These are phyloP conservation scores for Nicotiana otophora DNA, from an alignment of 257 asterid species.

Conservation along the genomic window DNA sequence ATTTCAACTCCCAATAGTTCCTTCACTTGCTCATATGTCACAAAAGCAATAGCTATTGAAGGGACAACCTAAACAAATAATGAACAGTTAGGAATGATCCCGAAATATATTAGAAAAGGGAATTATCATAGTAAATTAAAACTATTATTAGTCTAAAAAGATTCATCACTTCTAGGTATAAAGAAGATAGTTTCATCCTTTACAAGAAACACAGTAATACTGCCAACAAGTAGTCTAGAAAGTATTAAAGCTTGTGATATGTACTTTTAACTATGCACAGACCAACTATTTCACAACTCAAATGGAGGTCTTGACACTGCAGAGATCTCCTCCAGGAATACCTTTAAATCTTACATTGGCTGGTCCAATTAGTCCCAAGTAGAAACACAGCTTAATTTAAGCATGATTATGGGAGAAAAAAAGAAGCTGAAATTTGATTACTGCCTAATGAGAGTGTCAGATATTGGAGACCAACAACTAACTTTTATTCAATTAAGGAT, in stretches of 20 bases:
- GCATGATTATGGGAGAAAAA: neutral
- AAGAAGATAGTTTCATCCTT: neutral
- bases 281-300: neutral
- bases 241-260: neutral
- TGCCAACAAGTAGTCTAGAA: neutral
- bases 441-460: neutral
- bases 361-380: neutral
- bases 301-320: neutral
- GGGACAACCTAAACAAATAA: slow-evolving; percentile 69
- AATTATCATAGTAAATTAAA: neutral
- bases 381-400: neutral
- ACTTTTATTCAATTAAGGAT: neutral
- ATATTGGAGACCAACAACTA: neutral
- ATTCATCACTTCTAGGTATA: neutral
- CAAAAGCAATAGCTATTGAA: slow-evolving; percentile 87
- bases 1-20: slow-evolving; percentile 78
- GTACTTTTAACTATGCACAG: neutral
- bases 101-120: neutral
- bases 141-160: neutral
- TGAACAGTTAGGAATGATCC: neutral
- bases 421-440: neutral
- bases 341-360: neutral
- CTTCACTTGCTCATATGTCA: slow-evolving; percentile 91
- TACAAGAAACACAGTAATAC: neutral
- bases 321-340: neutral